Percentiles rank a stretch among this genome's conserved stretches.
Conservation (phyloP, 1,284 basidiomycete species). For the Clitocybe nebularis region DNA sequence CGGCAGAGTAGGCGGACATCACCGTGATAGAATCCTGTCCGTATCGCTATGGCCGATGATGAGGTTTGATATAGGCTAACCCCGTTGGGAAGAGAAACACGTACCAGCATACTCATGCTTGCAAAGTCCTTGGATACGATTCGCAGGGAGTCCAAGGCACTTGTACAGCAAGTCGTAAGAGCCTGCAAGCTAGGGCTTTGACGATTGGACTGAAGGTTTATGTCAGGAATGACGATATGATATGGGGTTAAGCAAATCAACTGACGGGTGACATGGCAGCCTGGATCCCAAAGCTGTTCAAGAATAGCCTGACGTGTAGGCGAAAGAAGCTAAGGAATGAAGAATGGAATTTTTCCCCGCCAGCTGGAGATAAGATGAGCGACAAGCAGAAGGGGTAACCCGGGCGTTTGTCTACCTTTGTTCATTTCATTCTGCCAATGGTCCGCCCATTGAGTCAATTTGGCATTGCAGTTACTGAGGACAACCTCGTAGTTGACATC, state of each 20-base stretch:
- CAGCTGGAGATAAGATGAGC: constrained; percentile 40
- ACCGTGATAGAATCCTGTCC: constrained; percentile 77
- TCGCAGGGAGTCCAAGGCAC: constrained; percentile 62
- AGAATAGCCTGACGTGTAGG: constrained; percentile 70
- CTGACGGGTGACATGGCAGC: constrained; percentile 53
- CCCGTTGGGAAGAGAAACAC: constrained; percentile 26
- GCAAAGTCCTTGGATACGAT: constrained; percentile 73
- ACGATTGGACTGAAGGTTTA: constrained; percentile 27
- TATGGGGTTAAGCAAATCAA: constrained; percentile 5
- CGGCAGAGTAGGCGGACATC: constrained; percentile 81
- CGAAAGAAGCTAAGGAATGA: constrained; percentile 72
- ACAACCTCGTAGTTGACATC: constrained; percentile 71
- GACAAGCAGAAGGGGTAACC: no score
- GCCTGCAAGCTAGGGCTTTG: constrained; percentile 61
- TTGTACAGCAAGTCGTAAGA: constrained; percentile 65
- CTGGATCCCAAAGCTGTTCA: constrained; percentile 78
- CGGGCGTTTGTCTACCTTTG: constrained; percentile 60
- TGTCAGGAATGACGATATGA: constrained; percentile 3
- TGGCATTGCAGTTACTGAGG: constrained; percentile 64
- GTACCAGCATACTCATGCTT: constrained; percentile 68
- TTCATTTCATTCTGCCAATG: constrained; percentile 69
- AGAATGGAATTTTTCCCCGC: constrained; percentile 65
- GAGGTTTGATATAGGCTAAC: not conserved
- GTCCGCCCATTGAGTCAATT: constrained; percentile 66
- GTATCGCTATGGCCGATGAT: constrained; percentile 52